Conservation (phyloP, 495 filamentous ascomycete genomes). For the Oidiodendron maius region DNA sequence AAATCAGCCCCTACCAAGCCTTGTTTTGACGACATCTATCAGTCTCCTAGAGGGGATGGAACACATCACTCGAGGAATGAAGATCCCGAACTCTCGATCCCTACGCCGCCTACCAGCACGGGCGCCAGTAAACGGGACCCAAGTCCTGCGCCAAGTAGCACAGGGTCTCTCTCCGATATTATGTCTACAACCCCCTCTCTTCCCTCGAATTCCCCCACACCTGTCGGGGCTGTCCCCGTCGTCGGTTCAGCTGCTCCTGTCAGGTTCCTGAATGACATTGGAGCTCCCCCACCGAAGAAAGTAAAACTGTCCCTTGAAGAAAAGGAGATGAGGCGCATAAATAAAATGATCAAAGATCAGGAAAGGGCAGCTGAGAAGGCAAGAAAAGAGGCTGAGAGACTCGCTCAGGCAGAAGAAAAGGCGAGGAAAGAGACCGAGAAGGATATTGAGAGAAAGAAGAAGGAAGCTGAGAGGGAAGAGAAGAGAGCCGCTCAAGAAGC, state of each 20-base stretch:
- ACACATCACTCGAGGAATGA: no score
- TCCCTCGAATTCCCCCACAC: neutral
- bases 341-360: constrained; percentile 11
- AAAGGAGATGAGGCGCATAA: constrained; percentile 27
- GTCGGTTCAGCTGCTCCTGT: constrained; percentile 3
- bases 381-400: constrained; percentile 8
- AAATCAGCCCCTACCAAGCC: neutral
- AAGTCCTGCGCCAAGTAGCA: neutral
- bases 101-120: neutral
- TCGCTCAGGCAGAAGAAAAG: constrained; percentile 10
- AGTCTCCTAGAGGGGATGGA: no score
- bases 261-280: constrained; percentile 8
- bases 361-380: constrained; percentile 28
- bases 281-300: constrained; percentile 31
- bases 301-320: constrained; percentile 43
- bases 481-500: constrained; percentile 43
- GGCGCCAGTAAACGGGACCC: neutral
- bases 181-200: neutral
- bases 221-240: neutral
- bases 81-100: neutral
- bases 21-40: no score
- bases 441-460: constrained; percentile 45
- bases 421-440: constrained; percentile 35
- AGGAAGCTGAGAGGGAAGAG: constrained; percentile 39
- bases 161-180: neutral